Conservation (phyloP, 768 basidiomycete species). For the Xerocomellus amylosporus region DNA sequence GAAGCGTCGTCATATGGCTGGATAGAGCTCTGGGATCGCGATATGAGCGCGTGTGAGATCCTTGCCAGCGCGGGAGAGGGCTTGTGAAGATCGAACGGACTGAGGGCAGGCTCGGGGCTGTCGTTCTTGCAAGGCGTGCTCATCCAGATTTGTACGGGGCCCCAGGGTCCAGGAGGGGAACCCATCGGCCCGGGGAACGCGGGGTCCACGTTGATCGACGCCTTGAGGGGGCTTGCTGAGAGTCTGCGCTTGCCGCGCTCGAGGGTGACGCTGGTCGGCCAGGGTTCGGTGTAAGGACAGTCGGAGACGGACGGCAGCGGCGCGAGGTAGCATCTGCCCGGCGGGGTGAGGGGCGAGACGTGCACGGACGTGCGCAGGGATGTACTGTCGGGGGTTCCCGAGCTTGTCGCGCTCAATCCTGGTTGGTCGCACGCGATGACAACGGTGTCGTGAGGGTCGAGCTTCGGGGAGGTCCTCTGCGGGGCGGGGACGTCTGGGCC, state of each 20-base stretch:
- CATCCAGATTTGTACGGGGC: constrained; percentile 21
- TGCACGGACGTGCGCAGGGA: not conserved
- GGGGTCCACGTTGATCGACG: constrained; percentile 5
- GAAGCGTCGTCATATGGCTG: constrained; percentile 11
- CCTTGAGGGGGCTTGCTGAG: constrained; percentile 23
- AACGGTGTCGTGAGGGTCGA: constrained; percentile 6
- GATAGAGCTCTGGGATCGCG: constrained; percentile 17
- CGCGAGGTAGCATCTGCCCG: constrained; percentile 22
- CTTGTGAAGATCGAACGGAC: not conserved
- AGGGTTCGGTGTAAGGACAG: constrained; percentile 23
- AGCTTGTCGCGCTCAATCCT: not conserved
- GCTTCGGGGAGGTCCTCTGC: constrained; percentile 20
- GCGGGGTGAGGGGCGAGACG: constrained; percentile 23
- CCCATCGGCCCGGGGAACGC: constrained; percentile 4
- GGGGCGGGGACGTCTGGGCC: not conserved
- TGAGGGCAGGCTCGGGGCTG: not conserved
- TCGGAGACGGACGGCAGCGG: constrained; percentile 17
- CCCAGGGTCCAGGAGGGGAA: constrained; percentile 16
- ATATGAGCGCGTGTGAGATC: constrained; percentile 20
- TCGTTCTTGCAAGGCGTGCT: constrained; percentile 23
- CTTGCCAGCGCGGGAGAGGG: not conserved
- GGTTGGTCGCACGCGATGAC: no score
- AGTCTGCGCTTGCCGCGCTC: constrained; percentile 12
- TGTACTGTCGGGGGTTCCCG: constrained; percentile 6
- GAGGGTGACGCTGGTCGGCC: constrained; percentile 10